These are phyloP conservation scores for Tylopilus sp. DNA, from an alignment of 768 basidiomycete genomes.

Conservation along the genomic window DNA sequence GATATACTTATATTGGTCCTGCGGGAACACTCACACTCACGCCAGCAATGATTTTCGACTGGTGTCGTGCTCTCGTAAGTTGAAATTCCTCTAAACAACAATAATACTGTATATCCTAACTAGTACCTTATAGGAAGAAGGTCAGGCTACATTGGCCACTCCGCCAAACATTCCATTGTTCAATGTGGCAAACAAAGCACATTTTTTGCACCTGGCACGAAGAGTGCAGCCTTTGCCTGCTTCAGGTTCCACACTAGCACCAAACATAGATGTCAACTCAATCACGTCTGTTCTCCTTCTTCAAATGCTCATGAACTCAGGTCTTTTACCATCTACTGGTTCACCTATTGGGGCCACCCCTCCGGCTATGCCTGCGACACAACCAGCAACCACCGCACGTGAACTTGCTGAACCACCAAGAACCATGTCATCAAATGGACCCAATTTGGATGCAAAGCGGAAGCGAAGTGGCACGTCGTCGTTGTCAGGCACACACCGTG, in stretches of 20 bases:
- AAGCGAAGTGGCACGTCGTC: neutral
- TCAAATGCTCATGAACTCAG: neutral
- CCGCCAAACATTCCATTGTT: constrained; percentile 5
- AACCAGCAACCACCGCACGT: too few species aligned
- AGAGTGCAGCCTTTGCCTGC: neutral
- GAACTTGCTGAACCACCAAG: too few species aligned
- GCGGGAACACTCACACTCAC: neutral
- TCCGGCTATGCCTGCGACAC: too few species aligned
- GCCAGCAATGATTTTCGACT: neutral
- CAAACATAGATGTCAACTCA: neutral
- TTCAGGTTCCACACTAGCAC: neutral
- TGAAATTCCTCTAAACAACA: too few species aligned
- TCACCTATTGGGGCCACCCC: neutral
- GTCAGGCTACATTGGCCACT: neutral
- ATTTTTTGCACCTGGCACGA: neutral
- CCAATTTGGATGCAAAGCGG: neutral
- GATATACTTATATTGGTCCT: neutral
- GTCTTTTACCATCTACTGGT: neutral
- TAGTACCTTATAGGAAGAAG: constrained; percentile 6
- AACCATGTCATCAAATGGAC: too few species aligned
- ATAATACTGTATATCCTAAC: too few species aligned
- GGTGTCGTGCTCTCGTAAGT: neutral
- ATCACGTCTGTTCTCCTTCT: neutral
- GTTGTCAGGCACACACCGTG: neutral
- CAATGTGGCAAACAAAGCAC: neutral